A percentile compares a stretch with the other conserved stretches of the same genome.
phyloP scores from a whole-genome alignment of 768 basidiomycete genomes.

The Tylopilus balloui region DNA sequence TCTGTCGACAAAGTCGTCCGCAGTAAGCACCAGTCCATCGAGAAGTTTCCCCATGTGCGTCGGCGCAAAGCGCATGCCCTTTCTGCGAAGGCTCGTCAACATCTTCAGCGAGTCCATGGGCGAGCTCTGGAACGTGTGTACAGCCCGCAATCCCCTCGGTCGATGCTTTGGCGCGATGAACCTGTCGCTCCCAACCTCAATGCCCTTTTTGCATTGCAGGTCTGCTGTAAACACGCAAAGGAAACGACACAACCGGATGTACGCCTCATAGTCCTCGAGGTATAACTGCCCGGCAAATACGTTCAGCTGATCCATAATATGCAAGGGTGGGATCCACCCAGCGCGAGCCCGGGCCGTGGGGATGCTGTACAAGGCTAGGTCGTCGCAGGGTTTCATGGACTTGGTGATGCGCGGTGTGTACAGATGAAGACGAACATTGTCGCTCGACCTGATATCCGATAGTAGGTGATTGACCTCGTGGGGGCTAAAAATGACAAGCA shows the following conservation, averaged over 20 bases:
- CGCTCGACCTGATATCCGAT: slow-evolving; percentile 31
- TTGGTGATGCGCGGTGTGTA: slow-evolving; percentile 21
- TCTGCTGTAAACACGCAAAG: slow-evolving; percentile 7
- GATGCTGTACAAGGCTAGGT: too few relatives aligned
- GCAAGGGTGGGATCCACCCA: not conserved
- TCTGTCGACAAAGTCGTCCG: slow-evolving; percentile 2
- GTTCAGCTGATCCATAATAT: slow-evolving; percentile 13
- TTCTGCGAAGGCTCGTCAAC: slow-evolving; percentile 32
- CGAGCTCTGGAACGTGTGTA: slow-evolving; percentile 31
- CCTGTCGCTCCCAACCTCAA: slow-evolving; percentile 15
- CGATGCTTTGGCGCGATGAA: slow-evolving; percentile 22
- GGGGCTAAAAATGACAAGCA: slow-evolving; percentile 24
- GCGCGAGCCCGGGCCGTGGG: not conserved
- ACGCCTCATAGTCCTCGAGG: slow-evolving; percentile 1
- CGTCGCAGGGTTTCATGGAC: too few relatives aligned
- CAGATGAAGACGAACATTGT: slow-evolving; percentile 30
- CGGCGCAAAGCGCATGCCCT: slow-evolving; percentile 33
- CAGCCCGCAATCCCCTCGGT: not conserved
- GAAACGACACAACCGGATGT: slow-evolving; percentile 3
- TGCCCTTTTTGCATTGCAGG: slow-evolving; percentile 2
- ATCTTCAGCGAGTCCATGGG: slow-evolving; percentile 29
- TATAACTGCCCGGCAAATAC: slow-evolving; percentile 1
- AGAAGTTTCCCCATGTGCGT: slow-evolving; percentile 44
- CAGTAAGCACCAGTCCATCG: slow-evolving; percentile 21
- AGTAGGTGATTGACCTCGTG: slow-evolving; percentile 36